Evolutionary conservation across 2,329 filamentous ascomycete genomes (phyloP), one percentile per base, ranked within the genome.

Genomic region (Clonostachys rhizophaga): DNA sequence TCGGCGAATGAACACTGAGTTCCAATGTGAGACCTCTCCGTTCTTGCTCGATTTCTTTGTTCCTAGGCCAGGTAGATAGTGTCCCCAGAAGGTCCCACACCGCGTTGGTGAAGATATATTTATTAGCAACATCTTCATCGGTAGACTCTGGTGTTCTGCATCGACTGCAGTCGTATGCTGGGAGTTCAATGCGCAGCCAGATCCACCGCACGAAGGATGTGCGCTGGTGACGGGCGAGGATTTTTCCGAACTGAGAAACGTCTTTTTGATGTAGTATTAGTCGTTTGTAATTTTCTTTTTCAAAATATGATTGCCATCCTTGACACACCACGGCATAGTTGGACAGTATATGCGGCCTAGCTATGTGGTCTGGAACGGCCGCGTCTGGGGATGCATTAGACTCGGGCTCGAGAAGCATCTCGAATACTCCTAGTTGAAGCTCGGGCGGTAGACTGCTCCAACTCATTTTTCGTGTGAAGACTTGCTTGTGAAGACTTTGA

Each of bases 1-100:
- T 48, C 14, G 34, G 44, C 33, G 45, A 45, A 34, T 45, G 30
- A 12, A 44, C 42, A 35, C 46, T 47, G 17, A 47, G 46, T 14
- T 44, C 46, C 34, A 47, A 44, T 17, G 34, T 34, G 6, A 47
- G 20, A 36, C 43, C 33, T 39, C 17, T 39, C 14, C 11, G 36
- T 14, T 18, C 9, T n/a, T n/a, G 17, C 8, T 18, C 36, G 11
- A 39, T 4, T 17, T n/a, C n/a, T 12, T 34, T n/a, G 30, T 34
- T 33, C 20, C 24, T n/a, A n/a, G 18, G 20, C 20, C 30, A 43
- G 9, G 20, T n/a, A 30, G 43, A 44, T n/a, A 44, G 11, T 5
- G 4, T n/a, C 11, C 18, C 14, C 18, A 44, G 34, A n/a, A 44
- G 34, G 8, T 35, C 20, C 33, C 43, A 34, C 10, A 44, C 5